phyloP scores from a whole-genome alignment of 805 yeast genomes.

The Schizosaccharomyces cryophilus region DNA sequence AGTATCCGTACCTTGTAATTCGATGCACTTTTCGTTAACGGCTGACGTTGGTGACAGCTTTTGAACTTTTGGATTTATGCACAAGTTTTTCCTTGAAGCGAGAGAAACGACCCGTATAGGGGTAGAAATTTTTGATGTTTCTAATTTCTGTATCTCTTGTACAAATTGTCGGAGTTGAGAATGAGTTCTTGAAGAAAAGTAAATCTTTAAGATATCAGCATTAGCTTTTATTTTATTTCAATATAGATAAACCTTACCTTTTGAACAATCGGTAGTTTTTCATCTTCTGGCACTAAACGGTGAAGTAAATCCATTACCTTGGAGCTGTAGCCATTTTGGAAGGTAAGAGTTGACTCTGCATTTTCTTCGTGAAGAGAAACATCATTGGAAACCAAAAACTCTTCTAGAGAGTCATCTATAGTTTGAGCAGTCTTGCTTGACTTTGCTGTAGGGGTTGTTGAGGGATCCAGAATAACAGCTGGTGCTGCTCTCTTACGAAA shows the following conservation, averaged over 20 bases:
- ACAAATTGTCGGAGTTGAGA: slow-evolving; percentile 69
- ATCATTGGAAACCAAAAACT: not conserved
- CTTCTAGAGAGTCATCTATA: not conserved
- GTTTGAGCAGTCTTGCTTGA: no score
- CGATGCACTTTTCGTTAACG: slow-evolving; percentile 63
- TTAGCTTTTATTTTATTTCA: not conserved
- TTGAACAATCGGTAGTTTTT: slow-evolving; percentile 4
- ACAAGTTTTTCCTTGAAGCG: slow-evolving; percentile 66
- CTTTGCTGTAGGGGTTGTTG: no score
- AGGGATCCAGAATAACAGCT: no score
- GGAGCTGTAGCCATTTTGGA: not conserved
- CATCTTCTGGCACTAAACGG: slow-evolving; percentile 1
- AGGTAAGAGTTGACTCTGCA: not conserved
- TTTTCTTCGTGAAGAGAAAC: not conserved
- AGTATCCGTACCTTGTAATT: slow-evolving; percentile 26
- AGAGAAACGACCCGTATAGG: slow-evolving; percentile 38
- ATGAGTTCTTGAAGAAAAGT: slow-evolving; percentile 69
- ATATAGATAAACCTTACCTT: slow-evolving; percentile 10
- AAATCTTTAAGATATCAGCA: slow-evolving; percentile 18
- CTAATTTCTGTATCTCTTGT: slow-evolving; percentile 37
- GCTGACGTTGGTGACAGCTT: slow-evolving; percentile 23
- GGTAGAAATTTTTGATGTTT: slow-evolving; percentile 28
- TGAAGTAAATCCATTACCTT: not conserved
- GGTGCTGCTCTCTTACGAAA: no score
- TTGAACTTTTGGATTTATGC: slow-evolving; percentile 43